Base-by-base conservation (phyloP, 2,329 filamentous ascomycete species). In the Parastagonospora nodorum region DNA sequence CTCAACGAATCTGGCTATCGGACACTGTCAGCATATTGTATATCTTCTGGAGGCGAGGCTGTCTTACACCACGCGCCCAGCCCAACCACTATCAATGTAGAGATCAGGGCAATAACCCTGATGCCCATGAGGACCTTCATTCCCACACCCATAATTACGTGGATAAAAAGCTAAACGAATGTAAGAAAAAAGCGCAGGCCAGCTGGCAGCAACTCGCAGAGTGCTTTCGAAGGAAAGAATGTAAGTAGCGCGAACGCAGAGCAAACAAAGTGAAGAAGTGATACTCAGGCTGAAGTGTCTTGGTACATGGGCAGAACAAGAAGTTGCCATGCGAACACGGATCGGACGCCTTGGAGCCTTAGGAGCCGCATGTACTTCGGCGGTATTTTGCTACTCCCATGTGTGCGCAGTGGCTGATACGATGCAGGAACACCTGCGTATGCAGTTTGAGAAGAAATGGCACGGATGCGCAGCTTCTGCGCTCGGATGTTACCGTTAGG, bases 191-290 rank as follows among this genome's bases (percentile, higher is more conserved):
- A 48, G 54, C 54, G 45, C 61, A 64, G 60, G 45, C 63, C 61
- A 60, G 63, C 63, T 63, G 60, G 50, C 51, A 63, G 63, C 61
- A 48, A 58, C 61, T 66, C 56, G 16, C 58, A 62, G 60, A 65
- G 63, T 58, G 61, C 63, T 62, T 48, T 42, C 39, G 19, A 44
- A 45, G 35, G 52, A 57, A 30, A 35, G 48, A 60, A 54, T 45
- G 35, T 40, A 45, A 39, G 39, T 24, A 36, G 46, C 32, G 44
- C 46, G 33, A 44, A 46, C 31, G 42, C 48, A 45, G 37, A 52
- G 51, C 33, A 47, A 58, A 46, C 50, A 45, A 24, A 37, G 38
- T 44, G 45, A 38, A 28, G 45, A 47, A 37, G 42, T 43, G 45
- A 42, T 16, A 52, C 35, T 50, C 52, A 54, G 53, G 39, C 47